Percentiles rank a stretch among this genome's conserved stretches.
phyloP scores from a whole-genome alignment of 129 eudicot genomes.

The Deinandra increscens region DNA sequence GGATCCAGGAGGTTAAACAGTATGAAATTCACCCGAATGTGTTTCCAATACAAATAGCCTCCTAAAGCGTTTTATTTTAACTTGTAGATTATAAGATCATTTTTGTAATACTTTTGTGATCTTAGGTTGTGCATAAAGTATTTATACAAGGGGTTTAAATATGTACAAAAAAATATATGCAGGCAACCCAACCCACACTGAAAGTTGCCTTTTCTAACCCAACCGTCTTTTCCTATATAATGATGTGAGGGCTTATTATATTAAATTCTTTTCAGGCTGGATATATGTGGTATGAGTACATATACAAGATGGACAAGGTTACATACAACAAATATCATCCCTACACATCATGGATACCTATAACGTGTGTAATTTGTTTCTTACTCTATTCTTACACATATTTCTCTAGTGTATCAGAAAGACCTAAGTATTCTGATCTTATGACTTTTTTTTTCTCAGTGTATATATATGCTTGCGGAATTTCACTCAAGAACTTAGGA shows the following conservation, averaged over 20 bases:
- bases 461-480: constrained; percentile 87
- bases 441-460: constrained; percentile 38
- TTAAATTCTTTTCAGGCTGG: constrained; percentile 57
- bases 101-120: no score
- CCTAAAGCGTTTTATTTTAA: no score
- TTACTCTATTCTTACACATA: constrained; percentile 4
- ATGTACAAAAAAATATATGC: background rate
- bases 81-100: no score
- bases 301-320: constrained; percentile 84
- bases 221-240: background rate
- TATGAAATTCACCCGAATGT: background rate
- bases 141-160: background rate
- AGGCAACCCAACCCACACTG: background rate
- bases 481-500: constrained; percentile 78
- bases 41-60: no score
- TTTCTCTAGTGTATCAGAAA: constrained; percentile 8
- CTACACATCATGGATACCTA: constrained; percentile 96
- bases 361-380: constrained; percentile 53
- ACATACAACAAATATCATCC: constrained; percentile 89
- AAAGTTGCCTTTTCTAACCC: background rate
- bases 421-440: background rate
- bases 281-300: constrained; percentile 77
- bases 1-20: background rate
- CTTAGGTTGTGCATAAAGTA: background rate
- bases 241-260: constrained; percentile 20